Conservation (phyloP, 768 basidiomycete species). For the Tricholoma terreum region DNA sequence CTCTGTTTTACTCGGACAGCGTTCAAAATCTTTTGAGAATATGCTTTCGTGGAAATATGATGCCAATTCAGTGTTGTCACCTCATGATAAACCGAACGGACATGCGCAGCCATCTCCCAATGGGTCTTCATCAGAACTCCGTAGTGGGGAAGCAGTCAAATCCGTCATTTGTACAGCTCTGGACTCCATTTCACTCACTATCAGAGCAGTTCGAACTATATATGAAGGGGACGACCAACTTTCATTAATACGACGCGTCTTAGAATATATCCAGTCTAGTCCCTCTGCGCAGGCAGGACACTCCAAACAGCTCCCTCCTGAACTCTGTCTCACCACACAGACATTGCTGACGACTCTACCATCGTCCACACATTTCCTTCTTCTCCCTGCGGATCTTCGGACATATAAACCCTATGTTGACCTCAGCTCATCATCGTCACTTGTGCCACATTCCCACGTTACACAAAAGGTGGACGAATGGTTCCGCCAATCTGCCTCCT, state of each 20-base stretch:
- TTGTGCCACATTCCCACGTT: conserved; percentile 43
- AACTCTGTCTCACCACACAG: conserved; percentile 64
- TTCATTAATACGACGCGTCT: conserved; percentile 54
- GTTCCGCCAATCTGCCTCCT: conserved; percentile 53
- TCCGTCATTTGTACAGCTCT: conserved; percentile 51
- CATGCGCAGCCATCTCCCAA: conserved; percentile 21
- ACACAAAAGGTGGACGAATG: conserved; percentile 53
- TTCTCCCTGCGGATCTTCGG: conserved; percentile 68
- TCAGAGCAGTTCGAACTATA: conserved; percentile 52
- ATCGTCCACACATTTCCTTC: conserved; percentile 77
- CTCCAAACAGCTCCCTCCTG: conserved; percentile 37
- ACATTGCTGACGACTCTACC: conserved; percentile 68
- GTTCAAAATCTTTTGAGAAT: conserved; percentile 54
- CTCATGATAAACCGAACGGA: conserved; percentile 31
- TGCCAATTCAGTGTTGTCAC: conserved; percentile 3
- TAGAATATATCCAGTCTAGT: conserved; percentile 63
- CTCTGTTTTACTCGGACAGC: conserved; percentile 66
- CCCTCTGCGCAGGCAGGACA: conserved; percentile 19
- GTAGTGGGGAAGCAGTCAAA: conserved; percentile 50
- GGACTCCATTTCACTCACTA: conserved; percentile 55
- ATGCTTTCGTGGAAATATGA: conserved; percentile 35
- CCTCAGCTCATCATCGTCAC: conserved; percentile 54
- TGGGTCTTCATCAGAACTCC: conserved; percentile 15
- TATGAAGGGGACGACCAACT: conserved; percentile 42
- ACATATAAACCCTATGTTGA: conserved; percentile 88